Percentiles rank a stretch among this genome's conserved stretches.
phyloP scores from a whole-genome alignment of 345 rosid genomes.

The Combretum micranthum region DNA sequence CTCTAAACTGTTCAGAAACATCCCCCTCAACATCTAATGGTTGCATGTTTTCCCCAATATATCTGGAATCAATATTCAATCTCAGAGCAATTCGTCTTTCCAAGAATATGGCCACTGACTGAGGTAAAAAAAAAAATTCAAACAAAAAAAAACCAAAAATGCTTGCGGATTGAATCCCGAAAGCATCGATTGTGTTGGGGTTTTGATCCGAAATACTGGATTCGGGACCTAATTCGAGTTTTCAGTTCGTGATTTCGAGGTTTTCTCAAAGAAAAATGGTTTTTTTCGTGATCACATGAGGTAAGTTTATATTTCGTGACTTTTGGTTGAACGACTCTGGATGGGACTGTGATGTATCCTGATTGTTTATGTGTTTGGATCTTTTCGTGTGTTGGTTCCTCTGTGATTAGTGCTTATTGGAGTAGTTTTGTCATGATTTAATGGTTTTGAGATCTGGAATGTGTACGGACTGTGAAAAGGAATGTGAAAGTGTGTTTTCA shows the following conservation, averaged over 20 bases:
- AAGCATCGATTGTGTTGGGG: slow-evolving; percentile 22
- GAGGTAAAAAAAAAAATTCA: slow-evolving; percentile 52
- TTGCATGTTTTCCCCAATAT: slow-evolving; percentile 42
- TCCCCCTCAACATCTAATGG: slow-evolving; percentile 67
- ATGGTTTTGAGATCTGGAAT: slow-evolving; percentile 53
- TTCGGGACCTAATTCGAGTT: too few relatives aligned
- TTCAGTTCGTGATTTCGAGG: too few relatives aligned
- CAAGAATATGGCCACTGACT: slow-evolving; percentile 74
- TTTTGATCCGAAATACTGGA: background rate
- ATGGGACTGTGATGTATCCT: too few relatives aligned
- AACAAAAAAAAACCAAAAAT: slow-evolving; percentile 17
- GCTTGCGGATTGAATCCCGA: slow-evolving; percentile 20
- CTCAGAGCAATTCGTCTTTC: slow-evolving; percentile 67
- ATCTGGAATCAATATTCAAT: slow-evolving; percentile 40
- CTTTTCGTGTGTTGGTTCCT: slow-evolving; percentile 3
- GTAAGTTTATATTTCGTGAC: too few relatives aligned
- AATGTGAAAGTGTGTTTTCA: slow-evolving; percentile 24
- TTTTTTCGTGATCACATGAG: too few relatives aligned
- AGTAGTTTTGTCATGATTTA: slow-evolving; percentile 10
- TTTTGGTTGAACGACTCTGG: too few relatives aligned
- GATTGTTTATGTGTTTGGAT: too few relatives aligned
- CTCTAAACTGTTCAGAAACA: slow-evolving; percentile 49
- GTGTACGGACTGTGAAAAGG: slow-evolving; percentile 24
- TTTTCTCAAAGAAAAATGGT: too few relatives aligned
- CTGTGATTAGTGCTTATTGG: slow-evolving; percentile 13